phyloP scores from a whole-genome alignment of 208 protist genomes.

The Trypanosoma cruzi region DNA sequence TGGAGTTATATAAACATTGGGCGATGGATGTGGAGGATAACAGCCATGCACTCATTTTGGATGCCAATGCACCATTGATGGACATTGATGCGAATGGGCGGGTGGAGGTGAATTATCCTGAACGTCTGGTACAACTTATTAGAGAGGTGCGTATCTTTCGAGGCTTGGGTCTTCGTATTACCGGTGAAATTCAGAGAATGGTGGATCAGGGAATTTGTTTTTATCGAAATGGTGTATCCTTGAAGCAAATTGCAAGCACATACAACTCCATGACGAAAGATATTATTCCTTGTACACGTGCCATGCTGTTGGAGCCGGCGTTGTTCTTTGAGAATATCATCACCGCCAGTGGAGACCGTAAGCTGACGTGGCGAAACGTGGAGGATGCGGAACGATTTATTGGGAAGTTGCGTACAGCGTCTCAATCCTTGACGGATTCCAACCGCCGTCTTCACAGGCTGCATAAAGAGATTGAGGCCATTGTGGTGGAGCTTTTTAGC shows the following conservation, averaged over 20 bases:
- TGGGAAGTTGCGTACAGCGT: constrained; percentile 75
- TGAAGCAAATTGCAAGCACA: constrained; percentile 93
- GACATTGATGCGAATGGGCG: constrained; percentile 77
- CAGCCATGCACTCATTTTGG: constrained; percentile 64
- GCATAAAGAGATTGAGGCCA: constrained; percentile 83
- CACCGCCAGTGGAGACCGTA: constrained; percentile 74
- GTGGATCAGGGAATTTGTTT: constrained; percentile 83
- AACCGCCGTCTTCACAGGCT: constrained; percentile 94
- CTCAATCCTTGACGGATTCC: constrained; percentile 86
- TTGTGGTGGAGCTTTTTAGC: constrained; percentile 89
- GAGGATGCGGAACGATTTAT: constrained; percentile 87
- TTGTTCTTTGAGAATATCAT: constrained; percentile 92
- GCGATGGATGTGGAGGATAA: constrained; percentile 73
- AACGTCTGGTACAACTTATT: constrained; percentile 89
- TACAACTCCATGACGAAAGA: constrained; percentile 93
- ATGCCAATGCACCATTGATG: constrained; percentile 87
- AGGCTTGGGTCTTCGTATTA: constrained; percentile 78
- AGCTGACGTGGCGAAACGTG: constrained; percentile 86
- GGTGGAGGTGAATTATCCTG: constrained; percentile 90
- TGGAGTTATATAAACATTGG: constrained; percentile 86
- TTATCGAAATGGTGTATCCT: constrained; percentile 79
- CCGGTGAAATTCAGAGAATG: constrained; percentile 52
- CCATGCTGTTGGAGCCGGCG: constrained; percentile 91
- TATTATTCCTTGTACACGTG: constrained; percentile 90
- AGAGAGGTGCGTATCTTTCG: constrained; percentile 89